These are phyloP conservation scores for Reticulomyxa filosa DNA, from an alignment of 78 protist genomes.

Conservation along the genomic window DNA sequence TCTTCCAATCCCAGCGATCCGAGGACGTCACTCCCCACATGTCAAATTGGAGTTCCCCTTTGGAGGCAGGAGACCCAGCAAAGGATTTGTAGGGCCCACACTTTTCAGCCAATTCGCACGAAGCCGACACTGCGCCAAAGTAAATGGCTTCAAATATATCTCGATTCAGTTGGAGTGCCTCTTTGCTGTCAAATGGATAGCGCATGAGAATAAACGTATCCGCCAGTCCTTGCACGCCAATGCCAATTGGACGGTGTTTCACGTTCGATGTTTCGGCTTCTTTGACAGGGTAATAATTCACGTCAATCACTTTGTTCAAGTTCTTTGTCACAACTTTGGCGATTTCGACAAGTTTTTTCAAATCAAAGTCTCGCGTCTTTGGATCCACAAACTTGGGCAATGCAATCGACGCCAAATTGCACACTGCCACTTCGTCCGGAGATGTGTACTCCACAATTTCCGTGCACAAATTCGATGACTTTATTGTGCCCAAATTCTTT, in stretches of 20 bases:
- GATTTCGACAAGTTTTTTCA: neutral
- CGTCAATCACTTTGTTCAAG: constrained; percentile 42
- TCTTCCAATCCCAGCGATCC: constrained; percentile 15
- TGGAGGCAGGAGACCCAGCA: constrained; percentile 58
- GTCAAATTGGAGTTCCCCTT: constrained; percentile 80
- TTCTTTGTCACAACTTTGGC: neutral
- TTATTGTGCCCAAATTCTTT: constrained; percentile 76
- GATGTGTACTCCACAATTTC: constrained; percentile 87
- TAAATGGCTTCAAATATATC: constrained; percentile 92
- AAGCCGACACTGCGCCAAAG: constrained; percentile 28
- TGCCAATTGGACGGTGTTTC: constrained; percentile 86
- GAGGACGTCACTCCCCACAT: constrained; percentile 72
- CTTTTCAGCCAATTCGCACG: constrained; percentile 23
- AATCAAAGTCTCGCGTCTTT: neutral
- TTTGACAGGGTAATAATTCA: constrained; percentile 84
- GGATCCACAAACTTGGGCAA: constrained; percentile 55
- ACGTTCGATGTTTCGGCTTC: constrained; percentile 68
- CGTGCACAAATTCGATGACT: constrained; percentile 80
- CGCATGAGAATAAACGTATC: constrained; percentile 68
- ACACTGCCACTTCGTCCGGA: constrained; percentile 84
- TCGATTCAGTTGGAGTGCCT: constrained; percentile 62
- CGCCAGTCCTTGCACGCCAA: constrained; percentile 78
- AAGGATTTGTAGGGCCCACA: constrained; percentile 54
- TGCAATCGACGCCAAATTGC: constrained; percentile 92
- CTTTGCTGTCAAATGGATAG: constrained; percentile 67